These are phyloP conservation scores for Penicillium brasilianum DNA, from an alignment of 2,329 filamentous ascomycete genomes.

Conservation along the genomic window DNA sequence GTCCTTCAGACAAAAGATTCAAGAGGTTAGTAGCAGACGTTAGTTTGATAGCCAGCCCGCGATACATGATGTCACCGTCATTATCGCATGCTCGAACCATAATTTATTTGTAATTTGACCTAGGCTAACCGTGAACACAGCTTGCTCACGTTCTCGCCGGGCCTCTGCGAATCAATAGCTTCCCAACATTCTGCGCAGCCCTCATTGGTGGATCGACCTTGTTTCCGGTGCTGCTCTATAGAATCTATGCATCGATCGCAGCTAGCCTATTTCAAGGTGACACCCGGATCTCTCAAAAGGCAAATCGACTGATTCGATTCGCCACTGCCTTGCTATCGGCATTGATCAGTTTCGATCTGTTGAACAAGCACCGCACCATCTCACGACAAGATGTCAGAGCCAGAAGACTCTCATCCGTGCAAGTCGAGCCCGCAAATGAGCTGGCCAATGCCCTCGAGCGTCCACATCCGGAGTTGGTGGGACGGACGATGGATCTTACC, in stretches of 20 bases:
- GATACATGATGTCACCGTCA: slow-evolving; percentile 15
- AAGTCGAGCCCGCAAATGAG: slow-evolving; percentile 12
- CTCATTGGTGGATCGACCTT: slow-evolving; percentile 59
- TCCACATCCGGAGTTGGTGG: slow-evolving; percentile 57
- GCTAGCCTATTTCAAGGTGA: slow-evolving; percentile 25
- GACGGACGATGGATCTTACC: slow-evolving; percentile 79
- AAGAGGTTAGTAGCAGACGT: slow-evolving; percentile 40
- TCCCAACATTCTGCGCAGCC: slow-evolving; percentile 59
- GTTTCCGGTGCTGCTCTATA: slow-evolving; percentile 43
- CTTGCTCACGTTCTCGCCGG: slow-evolving; percentile 45
- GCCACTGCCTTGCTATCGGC: slow-evolving; percentile 54
- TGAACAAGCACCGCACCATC: slow-evolving; percentile 49
- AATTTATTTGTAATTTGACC: not conserved
- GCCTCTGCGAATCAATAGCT: slow-evolving; percentile 52
- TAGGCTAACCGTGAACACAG: slow-evolving; percentile 38
- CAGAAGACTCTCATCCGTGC: slow-evolving; percentile 11
- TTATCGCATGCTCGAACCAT: slow-evolving; percentile 1
- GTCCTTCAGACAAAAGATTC: slow-evolving; percentile 39
- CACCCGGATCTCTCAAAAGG: slow-evolving; percentile 23
- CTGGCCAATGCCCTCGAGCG: slow-evolving; percentile 19
- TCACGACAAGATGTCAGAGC: slow-evolving; percentile 18
- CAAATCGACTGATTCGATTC: slow-evolving; percentile 45
- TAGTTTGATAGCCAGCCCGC: not conserved
- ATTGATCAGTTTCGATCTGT: slow-evolving; percentile 54
- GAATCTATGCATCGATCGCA: slow-evolving; percentile 33